phyloP scores from a whole-genome alignment of 129 eudicot genomes.

The Tanacetum coccineum region DNA sequence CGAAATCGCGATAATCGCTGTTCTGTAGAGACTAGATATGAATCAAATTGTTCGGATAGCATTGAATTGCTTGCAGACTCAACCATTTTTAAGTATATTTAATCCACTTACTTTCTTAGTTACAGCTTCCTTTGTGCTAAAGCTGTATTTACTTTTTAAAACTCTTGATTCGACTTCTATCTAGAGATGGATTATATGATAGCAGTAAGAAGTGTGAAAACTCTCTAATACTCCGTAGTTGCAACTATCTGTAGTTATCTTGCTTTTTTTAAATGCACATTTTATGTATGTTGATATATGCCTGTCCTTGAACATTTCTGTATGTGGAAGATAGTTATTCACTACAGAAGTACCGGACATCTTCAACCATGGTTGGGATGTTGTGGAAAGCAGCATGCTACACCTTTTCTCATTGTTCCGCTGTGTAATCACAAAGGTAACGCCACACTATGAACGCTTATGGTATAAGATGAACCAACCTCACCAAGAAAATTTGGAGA shows the following conservation, averaged over 20 bases:
- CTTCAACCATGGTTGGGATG: constrained; percentile 65
- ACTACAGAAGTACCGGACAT: constrained; percentile 15
- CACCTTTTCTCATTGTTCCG: constrained; percentile 41
- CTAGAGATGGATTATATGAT: neutral
- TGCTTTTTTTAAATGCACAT: neutral
- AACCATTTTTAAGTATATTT: neutral
- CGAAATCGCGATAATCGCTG: neutral
- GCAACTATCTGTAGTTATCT: neutral
- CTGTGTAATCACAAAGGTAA: neutral
- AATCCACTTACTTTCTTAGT: neutral
- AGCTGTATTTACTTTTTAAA: neutral
- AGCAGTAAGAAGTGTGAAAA: neutral
- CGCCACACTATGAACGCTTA: neutral
- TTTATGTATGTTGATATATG: neutral
- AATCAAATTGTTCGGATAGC: neutral
- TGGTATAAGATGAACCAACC: constrained; percentile 9
- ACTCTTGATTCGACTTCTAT: neutral
- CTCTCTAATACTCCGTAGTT: neutral
- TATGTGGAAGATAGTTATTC: neutral
- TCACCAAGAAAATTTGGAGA: neutral
- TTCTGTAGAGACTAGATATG: neutral
- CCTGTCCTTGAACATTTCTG: constrained; percentile 7
- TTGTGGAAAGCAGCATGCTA: constrained; percentile 63
- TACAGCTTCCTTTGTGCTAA: neutral
- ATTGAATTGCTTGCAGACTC: neutral